Percentiles rank a stretch among this genome's conserved stretches.
phyloP scores from a whole-genome alignment of 441 rosid genomes.

The Hura crepitans region DNA sequence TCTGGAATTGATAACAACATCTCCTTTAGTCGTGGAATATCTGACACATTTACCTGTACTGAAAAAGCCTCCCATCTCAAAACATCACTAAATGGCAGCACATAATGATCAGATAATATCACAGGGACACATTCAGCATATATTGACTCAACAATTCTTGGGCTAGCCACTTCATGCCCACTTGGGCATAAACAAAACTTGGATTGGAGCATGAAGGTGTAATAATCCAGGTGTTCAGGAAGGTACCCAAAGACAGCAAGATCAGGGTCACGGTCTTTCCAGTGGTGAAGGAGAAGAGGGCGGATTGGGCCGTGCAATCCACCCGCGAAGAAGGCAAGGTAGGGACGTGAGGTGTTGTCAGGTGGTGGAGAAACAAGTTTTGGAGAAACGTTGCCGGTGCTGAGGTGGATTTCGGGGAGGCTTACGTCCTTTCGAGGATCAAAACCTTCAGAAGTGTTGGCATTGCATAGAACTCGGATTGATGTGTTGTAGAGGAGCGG shows the following conservation, averaged over 20 bases:
- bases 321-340: slow-evolving; percentile 76
- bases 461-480: slow-evolving; percentile 80
- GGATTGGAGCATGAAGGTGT: slow-evolving; percentile 63
- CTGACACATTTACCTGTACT: slow-evolving; percentile 45
- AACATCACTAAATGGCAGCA: slow-evolving; percentile 79
- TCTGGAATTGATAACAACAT: slow-evolving; percentile 47
- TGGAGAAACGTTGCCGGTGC: slow-evolving; percentile 42
- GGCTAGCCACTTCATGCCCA: slow-evolving; percentile 92
- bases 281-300: slow-evolving; percentile 50
- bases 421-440: slow-evolving; percentile 71
- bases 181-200: slow-evolving; percentile 90
- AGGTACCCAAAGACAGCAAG: slow-evolving; percentile 63
- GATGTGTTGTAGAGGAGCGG: slow-evolving; percentile 51
- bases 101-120: slow-evolving; percentile 63
- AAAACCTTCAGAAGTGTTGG: slow-evolving; percentile 90
- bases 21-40: slow-evolving; percentile 73
- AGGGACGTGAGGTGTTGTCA: slow-evolving; percentile 34
- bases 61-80: slow-evolving; percentile 81
- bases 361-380: slow-evolving; percentile 45
- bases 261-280: slow-evolving; percentile 62
- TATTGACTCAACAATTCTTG: slow-evolving; percentile 78
- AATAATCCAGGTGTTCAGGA: slow-evolving; percentile 53
- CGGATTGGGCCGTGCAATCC: slow-evolving; percentile 78
- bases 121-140: slow-evolving; percentile 85
- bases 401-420: slow-evolving; percentile 73